A percentile compares a stretch with the other conserved stretches of the same genome.
phyloP scores from a whole-genome alignment of 148 eudicot species.

The Fagopyrum homotropicum region DNA sequence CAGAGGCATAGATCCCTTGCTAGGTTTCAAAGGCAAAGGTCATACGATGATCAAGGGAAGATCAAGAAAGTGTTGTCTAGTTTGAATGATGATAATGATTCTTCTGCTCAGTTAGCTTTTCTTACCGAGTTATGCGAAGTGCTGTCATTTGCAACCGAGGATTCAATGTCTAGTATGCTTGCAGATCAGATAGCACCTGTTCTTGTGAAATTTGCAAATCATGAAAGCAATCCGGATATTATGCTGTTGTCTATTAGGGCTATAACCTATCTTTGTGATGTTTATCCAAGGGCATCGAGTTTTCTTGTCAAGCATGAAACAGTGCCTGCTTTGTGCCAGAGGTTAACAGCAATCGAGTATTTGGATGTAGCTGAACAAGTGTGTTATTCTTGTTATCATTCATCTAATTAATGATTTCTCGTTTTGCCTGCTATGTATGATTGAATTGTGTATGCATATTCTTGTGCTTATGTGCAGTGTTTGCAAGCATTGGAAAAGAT shows the following conservation, averaged over 20 bases:
- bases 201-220: slow-evolving; percentile 67
- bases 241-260: slow-evolving; percentile 89
- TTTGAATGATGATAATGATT: slow-evolving; percentile 50
- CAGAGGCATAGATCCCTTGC: slow-evolving; percentile 34
- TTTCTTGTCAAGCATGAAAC: slow-evolving; percentile 69
- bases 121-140: slow-evolving; percentile 85
- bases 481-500: slow-evolving; percentile 96
- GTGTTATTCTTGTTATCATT: slow-evolving; percentile 19
- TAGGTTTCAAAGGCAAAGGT: slow-evolving; percentile 45
- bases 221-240: slow-evolving; percentile 61
- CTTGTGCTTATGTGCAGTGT: slow-evolving; percentile 51
- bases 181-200: slow-evolving; percentile 57
- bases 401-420: neutral
- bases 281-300: slow-evolving; percentile 51
- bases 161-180: slow-evolving; percentile 47
- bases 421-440: neutral
- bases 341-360: slow-evolving; percentile 62
- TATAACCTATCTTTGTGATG: slow-evolving; percentile 84
- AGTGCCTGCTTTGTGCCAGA: slow-evolving; percentile 72
- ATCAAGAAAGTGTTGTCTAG: slow-evolving; percentile 42
- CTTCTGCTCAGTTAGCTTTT: slow-evolving; percentile 56
- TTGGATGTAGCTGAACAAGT: slow-evolving; percentile 96
- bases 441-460: neutral
- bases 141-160: slow-evolving; percentile 61
- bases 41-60: slow-evolving; percentile 44